These are phyloP conservation scores for Vicia villosa DNA, from an alignment of 306 rosid genomes.

Conservation along the genomic window DNA sequence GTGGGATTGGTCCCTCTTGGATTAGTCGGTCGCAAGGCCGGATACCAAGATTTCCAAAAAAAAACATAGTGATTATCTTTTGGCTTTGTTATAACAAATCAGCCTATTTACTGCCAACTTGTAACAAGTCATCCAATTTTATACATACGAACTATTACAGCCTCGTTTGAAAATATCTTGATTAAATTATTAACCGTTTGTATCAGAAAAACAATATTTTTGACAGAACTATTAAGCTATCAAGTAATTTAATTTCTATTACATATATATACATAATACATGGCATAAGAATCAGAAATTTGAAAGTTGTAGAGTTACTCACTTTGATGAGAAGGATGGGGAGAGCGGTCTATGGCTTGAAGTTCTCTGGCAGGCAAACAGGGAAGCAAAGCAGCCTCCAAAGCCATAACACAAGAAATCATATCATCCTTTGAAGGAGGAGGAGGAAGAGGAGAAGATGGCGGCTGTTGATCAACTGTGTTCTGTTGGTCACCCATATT, in stretches of 20 bases:
- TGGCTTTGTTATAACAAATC: not conserved
- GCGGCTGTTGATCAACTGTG: constrained; percentile 49
- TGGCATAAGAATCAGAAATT: not conserved
- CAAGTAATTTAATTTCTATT: not conserved
- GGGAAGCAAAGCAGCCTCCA: constrained; percentile 96
- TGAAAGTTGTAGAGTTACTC: constrained; percentile 38
- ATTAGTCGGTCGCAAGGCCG: no score
- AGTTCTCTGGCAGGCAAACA: constrained; percentile 97
- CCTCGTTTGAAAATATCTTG: not conserved
- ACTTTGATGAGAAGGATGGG: constrained; percentile 95
- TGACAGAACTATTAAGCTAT: constrained; percentile 11
- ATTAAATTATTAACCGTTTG: not conserved
- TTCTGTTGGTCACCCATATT: constrained; percentile 81
- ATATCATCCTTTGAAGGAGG: constrained; percentile 71
- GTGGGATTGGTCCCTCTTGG: no score
- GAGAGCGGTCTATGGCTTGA: constrained; percentile 96
- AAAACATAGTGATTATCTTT: constrained; percentile 13
- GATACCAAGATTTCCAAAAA: no score
- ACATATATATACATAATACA: no score
- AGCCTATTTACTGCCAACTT: not conserved
- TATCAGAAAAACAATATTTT: not conserved
- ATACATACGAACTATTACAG: not conserved
- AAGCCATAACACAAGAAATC: constrained; percentile 68
- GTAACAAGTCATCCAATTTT: not conserved
- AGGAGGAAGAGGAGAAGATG: constrained; percentile 56